Conservation (phyloP, 2,329 filamentous ascomycete genomes). For the Lecanicillium sp. region DNA sequence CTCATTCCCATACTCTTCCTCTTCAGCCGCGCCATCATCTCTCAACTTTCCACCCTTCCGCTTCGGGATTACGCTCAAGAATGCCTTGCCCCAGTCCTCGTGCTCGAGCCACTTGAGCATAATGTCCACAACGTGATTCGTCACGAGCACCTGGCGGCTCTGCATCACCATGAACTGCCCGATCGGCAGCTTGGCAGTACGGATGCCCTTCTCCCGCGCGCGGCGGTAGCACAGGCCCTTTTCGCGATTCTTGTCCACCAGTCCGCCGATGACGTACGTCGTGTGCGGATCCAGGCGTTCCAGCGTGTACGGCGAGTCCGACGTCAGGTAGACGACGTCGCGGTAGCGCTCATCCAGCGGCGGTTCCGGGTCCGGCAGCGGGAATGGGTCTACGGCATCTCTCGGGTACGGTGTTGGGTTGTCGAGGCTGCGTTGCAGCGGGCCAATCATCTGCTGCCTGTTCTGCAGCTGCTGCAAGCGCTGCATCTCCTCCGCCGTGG, state of each 20-base stretch:
- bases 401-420: conserved; percentile 25
- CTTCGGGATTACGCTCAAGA: conserved; percentile 81
- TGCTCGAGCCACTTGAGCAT: conserved; percentile 90
- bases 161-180: conserved; percentile 93
- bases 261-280: conserved; percentile 86
- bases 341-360: conserved; percentile 27
- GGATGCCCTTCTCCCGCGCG: conserved; percentile 67
- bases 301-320: conserved; percentile 83
- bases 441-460: conserved; percentile 54
- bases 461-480: conserved; percentile 44
- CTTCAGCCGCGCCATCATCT: conserved; percentile 23
- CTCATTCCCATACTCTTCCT: conserved; percentile 17
- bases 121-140: conserved; percentile 95
- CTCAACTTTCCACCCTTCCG: conserved; percentile 75
- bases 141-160: conserved; percentile 78
- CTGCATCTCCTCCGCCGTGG: not conserved
- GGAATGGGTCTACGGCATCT: conserved; percentile 28
- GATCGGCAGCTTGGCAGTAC: conserved; percentile 87
- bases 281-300: conserved; percentile 79
- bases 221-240: conserved; percentile 89
- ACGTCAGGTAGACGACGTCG: conserved; percentile 77
- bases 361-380: conserved; percentile 28
- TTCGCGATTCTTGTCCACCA: conserved; percentile 94
- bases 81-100: conserved; percentile 87
- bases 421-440: conserved; percentile 40